Percentiles rank a stretch among this genome's conserved stretches.
Evolutionary conservation across 805 yeast genomes (phyloP).

Genomic region (Peterozyma xylosa): DNA sequence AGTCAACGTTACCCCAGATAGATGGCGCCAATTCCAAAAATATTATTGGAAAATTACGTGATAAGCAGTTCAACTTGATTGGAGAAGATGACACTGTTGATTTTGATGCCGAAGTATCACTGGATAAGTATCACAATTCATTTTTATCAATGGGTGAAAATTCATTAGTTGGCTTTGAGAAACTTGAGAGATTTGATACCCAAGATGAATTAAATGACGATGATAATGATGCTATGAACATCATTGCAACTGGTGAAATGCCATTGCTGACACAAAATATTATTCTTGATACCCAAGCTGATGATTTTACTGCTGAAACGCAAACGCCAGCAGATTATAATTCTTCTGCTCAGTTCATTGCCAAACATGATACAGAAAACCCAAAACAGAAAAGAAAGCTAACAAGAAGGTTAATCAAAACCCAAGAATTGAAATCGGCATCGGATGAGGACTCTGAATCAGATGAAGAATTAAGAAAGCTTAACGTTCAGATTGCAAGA

Average conservation of each 20-base stretch:
- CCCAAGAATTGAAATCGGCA: slow-evolving; percentile 6
- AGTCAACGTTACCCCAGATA: slow-evolving; percentile 4
- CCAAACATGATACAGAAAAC: slow-evolving; percentile 3
- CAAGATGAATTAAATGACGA: not conserved
- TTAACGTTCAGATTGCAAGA: slow-evolving; percentile 13
- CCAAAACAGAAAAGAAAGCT: slow-evolving; percentile 4
- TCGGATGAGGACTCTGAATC: slow-evolving; percentile 29
- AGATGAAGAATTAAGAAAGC: slow-evolving; percentile 20
- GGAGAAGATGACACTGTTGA: slow-evolving; percentile 7
- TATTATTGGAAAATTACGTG: slow-evolving; percentile 7
- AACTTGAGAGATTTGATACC: not conserved
- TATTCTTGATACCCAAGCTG: slow-evolving; percentile 22
- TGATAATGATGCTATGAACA: too few species aligned
- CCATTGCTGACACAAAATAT: slow-evolving; percentile 21
- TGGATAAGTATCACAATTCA: slow-evolving; percentile 8
- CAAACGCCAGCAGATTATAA: slow-evolving; percentile 1
- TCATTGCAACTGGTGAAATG: not conserved
- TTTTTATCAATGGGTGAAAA: slow-evolving; percentile 1
- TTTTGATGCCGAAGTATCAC: slow-evolving; percentile 5
- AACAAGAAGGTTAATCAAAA: slow-evolving; percentile 12
- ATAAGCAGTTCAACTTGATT: slow-evolving; percentile 6
- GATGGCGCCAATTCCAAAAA: not conserved
- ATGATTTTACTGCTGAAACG: slow-evolving; percentile 6
- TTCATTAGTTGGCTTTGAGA: slow-evolving; percentile 11
- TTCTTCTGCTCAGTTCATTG: slow-evolving; percentile 4